phyloP scores from a whole-genome alignment of 257 asterid species.

The Solanum chiquidenum region DNA sequence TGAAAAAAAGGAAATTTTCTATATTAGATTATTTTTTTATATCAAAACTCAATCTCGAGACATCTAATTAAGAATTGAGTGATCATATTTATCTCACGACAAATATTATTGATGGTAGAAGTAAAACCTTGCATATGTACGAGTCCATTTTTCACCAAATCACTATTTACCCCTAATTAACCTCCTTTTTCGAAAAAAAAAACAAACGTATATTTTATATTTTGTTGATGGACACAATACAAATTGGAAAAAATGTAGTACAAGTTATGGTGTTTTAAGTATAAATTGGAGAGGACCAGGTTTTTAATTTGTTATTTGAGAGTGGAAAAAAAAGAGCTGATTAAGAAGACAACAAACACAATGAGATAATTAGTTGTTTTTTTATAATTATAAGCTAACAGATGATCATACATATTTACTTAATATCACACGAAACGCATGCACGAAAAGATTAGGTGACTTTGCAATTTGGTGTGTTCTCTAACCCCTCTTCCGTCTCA shows the following conservation, averaged over 20 bases:
- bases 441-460: neutral
- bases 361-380: neutral
- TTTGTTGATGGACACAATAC: neutral
- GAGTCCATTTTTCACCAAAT: neutral
- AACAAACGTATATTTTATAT: neutral
- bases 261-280: neutral
- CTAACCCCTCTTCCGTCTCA: neutral
- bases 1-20: fast-evolving
- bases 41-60: fast-evolving
- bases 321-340: neutral
- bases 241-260: neutral
- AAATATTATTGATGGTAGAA: neutral
- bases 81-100: neutral
- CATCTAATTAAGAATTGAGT: neutral
- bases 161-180: neutral
- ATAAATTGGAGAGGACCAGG: neutral
- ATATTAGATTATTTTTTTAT: neutral
- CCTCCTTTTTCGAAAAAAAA: neutral
- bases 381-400: neutral
- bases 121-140: neutral
- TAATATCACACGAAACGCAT: neutral
- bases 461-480: neutral
- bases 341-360: neutral
- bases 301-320: neutral
- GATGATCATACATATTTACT: neutral